Evolutionary conservation across 352 stramenopile species (phyloP), one percentile per base, ranked within the genome.

Genomic region (Pythium sp.): DNA sequence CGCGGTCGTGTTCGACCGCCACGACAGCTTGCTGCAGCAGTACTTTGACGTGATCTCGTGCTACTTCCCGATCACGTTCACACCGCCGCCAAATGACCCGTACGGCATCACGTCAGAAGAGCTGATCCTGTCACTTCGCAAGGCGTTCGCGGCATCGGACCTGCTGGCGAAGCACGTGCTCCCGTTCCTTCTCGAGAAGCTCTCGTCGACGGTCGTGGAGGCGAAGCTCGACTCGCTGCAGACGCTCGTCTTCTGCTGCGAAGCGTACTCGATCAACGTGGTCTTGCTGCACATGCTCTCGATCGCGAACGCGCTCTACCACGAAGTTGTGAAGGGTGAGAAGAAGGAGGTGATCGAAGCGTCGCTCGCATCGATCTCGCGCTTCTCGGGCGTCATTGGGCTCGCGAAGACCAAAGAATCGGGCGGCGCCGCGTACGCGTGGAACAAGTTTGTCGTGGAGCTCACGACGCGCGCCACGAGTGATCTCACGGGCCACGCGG

Each of bases 11-110:
- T 95, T 95, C 64, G 83, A 81, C 14, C 72, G 72, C 53, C 79
- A 85, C 51, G 88, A 90, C n/a, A 73, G 76, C 24, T 65, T 92
- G 36, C 72, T 92, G 67, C 77, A 93, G 74, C 86, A 93, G 59
- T 93, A 96, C 67, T 97, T 97, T 59, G 87, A 97, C 60, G 75
- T 94, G n/a, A 87, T 91, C 24, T 95, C 90, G 36, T 97, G 90
- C 76, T 97, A 97, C 70, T 97, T 97, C 56, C 91, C 91, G 5
- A 97, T 97, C 65, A 97, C 92, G 66, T 97, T 97, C 70, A 95
- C 84, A 46, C 91, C 91, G 53, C 91, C 91, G 22, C 89, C 89
- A 3, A 97, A 97, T 58, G 89, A 97, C 62, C 91, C 91, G 65
- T 94, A 97, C 70, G 90, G 90, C 36, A 97, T 97, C 71, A 97